These are phyloP conservation scores for Aspergillus sp. DNA, from an alignment of 2,329 filamentous ascomycete genomes.

Conservation along the genomic window DNA sequence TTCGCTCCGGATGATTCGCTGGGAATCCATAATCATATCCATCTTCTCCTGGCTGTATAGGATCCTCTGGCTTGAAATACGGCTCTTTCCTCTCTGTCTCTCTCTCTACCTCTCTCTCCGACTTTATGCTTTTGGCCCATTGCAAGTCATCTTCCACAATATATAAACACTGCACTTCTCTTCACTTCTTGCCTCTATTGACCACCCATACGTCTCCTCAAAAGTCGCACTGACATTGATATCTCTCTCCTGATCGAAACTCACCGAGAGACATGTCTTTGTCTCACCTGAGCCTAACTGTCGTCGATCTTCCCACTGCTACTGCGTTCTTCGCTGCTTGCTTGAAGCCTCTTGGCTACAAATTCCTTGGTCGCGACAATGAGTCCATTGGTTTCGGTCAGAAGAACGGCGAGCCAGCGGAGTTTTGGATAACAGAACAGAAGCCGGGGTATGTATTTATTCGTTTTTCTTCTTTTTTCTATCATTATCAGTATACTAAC, in stretches of 20 bases:
- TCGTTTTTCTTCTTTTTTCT: not conserved
- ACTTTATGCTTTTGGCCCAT: slow-evolving; percentile 2
- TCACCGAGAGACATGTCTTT: slow-evolving; percentile 45
- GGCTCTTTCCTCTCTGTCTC: not conserved
- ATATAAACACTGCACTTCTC: too few species aligned
- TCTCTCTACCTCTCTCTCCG: not conserved
- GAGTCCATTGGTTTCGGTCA: slow-evolving; percentile 56
- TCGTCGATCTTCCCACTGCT: slow-evolving; percentile 69
- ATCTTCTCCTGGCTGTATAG: not conserved
- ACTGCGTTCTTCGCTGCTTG: slow-evolving; percentile 77
- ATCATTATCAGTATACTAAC: too few species aligned
- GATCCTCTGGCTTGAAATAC: slow-evolving; percentile 7
- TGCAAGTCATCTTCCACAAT: not conserved
- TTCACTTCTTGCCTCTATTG: not conserved
- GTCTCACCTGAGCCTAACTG: slow-evolving; percentile 57
- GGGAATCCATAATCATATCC: not conserved
- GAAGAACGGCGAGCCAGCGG: slow-evolving; percentile 44
- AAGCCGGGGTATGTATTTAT: slow-evolving; percentile 44
- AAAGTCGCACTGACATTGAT: too few species aligned
- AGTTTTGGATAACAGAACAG: slow-evolving; percentile 58
- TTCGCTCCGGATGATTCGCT: too few species aligned
- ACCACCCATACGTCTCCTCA: not conserved
- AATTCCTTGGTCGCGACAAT: slow-evolving; percentile 57
- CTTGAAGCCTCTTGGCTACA: slow-evolving; percentile 68
- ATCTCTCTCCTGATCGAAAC: slow-evolving; percentile 5